Evolutionary conservation across 2,329 filamentous ascomycete species (phyloP).

Genomic region (Aureobasidium sp.): DNA sequence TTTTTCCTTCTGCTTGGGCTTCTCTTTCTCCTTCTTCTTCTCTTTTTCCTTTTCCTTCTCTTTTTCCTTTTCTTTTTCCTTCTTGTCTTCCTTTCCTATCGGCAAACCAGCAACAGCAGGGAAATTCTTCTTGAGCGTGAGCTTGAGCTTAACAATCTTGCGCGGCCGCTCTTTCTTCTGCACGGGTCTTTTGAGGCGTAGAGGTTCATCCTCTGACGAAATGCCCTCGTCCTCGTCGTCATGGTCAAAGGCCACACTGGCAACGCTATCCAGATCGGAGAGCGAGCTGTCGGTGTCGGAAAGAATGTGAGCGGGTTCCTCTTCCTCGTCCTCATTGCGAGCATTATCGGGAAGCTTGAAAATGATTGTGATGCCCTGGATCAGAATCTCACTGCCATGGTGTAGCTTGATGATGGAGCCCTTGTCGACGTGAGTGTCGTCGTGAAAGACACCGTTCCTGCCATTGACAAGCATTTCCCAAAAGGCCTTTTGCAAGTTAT

Average conservation of each 20-base stretch:
- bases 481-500: slow-evolving; percentile 54
- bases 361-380: slow-evolving; percentile 61
- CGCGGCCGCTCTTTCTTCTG: slow-evolving; percentile 15
- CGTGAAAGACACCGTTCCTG: slow-evolving; percentile 62
- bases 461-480: slow-evolving; percentile 61
- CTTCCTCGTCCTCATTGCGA: slow-evolving; percentile 49
- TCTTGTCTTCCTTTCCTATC: slow-evolving; percentile 14
- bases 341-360: slow-evolving; percentile 64
- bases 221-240: slow-evolving; percentile 44
- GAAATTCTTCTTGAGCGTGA: slow-evolving; percentile 19
- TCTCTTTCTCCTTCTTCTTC: slow-evolving; percentile 13
- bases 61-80: slow-evolving; percentile 18
- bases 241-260: slow-evolving; percentile 42
- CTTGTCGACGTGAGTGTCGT: slow-evolving; percentile 43
- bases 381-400: slow-evolving; percentile 61
- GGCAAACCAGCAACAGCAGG: slow-evolving; percentile 10
- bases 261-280: slow-evolving; percentile 18
- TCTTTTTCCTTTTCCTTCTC: background rate
- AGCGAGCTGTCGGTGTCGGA: slow-evolving; percentile 18
- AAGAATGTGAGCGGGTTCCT: slow-evolving; percentile 20
- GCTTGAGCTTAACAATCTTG: slow-evolving; percentile 25
- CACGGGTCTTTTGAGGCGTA: slow-evolving; percentile 18
- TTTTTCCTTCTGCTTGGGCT: slow-evolving; percentile 20
- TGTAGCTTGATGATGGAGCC: slow-evolving; percentile 51
- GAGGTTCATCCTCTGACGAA: slow-evolving; percentile 15